A percentile compares a stretch with the other conserved stretches of the same genome.
These are phyloP conservation scores for Zoysia japonica DNA, from an alignment of 176 grass and related monocot genomes.

Conservation along the genomic window DNA sequence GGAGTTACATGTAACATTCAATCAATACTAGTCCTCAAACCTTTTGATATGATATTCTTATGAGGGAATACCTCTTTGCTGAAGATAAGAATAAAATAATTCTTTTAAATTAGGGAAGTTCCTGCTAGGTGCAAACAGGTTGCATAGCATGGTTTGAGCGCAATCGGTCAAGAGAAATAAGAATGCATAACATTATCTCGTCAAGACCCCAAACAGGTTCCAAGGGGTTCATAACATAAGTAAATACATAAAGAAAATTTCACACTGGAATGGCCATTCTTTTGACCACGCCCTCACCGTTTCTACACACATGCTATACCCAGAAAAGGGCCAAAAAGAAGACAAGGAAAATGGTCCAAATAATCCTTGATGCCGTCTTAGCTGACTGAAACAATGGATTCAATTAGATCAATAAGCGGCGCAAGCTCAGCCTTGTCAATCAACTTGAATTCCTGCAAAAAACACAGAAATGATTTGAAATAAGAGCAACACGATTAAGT, in stretches of 20 bases:
- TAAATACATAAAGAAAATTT: background rate
- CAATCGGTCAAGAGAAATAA: too few species aligned
- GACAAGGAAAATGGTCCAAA: background rate
- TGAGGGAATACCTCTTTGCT: background rate
- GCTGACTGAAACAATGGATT: slow-evolving; percentile 74
- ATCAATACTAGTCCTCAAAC: background rate
- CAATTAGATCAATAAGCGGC: slow-evolving; percentile 83
- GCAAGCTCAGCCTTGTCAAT: slow-evolving; percentile 93
- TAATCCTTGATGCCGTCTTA: slow-evolving; percentile 25
- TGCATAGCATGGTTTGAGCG: too few species aligned
- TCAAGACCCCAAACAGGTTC: background rate
- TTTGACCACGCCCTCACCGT: background rate
- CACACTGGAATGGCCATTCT: background rate
- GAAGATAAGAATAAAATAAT: background rate
- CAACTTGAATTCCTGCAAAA: slow-evolving; percentile 78
- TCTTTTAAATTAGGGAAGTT: background rate
- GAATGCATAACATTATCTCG: background rate
- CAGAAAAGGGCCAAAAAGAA: background rate
- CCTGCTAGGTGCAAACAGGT: background rate
- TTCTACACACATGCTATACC: background rate
- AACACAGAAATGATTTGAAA: background rate
- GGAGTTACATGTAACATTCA: background rate
- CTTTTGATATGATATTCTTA: background rate
- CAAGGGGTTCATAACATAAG: background rate
- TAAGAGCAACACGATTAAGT: background rate